These are phyloP conservation scores for Tuber magnatum DNA, from an alignment of 495 filamentous ascomycete genomes.

Conservation along the genomic window DNA sequence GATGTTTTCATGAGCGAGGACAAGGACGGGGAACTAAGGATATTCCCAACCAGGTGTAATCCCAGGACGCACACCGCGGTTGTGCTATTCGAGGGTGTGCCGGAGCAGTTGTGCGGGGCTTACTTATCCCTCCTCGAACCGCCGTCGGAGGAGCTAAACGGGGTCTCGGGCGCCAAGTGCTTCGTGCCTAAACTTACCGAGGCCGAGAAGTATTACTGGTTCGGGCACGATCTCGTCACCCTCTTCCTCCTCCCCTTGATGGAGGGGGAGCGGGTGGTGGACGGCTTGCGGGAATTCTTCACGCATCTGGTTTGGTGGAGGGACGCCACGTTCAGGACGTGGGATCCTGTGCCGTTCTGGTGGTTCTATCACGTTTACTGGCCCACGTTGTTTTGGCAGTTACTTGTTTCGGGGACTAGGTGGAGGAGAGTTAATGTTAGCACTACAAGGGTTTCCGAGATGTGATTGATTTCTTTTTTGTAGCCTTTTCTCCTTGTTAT, in stretches of 20 bases:
- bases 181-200: constrained; percentile 5
- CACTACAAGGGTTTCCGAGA: constrained; percentile 52
- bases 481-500: neutral
- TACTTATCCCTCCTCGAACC: constrained; percentile 43
- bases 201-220: constrained; percentile 49
- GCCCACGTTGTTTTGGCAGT: constrained; percentile 48
- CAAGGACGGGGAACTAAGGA: constrained; percentile 31
- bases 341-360: constrained; percentile 56
- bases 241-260: constrained; percentile 48
- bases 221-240: constrained; percentile 53
- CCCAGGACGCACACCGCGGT: constrained; percentile 57
- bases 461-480: neutral
- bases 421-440: constrained; percentile 58
- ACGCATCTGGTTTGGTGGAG: constrained; percentile 52
- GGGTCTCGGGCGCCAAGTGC: neutral
- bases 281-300: constrained; percentile 36
- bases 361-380: constrained; percentile 57
- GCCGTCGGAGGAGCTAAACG: neutral
- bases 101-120: constrained; percentile 41
- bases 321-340: constrained; percentile 54
- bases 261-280: neutral
- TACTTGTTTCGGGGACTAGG: constrained; percentile 43
- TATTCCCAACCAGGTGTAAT: constrained; percentile 60
- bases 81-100: constrained; percentile 46
- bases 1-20: constrained; percentile 53